A percentile compares a stretch with the other conserved stretches of the same genome.
Evolutionary conservation across 2,329 filamentous ascomycete genomes (phyloP).

Genomic region (Canariomyces notabilis): DNA sequence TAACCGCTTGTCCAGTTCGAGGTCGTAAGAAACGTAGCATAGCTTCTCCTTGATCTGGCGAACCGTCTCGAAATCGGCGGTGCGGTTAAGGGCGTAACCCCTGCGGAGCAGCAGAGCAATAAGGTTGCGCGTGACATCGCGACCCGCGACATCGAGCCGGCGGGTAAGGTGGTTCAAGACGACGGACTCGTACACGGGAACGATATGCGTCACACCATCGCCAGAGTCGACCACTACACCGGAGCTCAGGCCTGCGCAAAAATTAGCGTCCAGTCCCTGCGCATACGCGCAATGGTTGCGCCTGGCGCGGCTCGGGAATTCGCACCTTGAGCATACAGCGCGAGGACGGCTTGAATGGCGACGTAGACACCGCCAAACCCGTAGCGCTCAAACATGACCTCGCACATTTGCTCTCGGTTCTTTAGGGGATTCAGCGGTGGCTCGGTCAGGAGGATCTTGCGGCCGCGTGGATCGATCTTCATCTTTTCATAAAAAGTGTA

Average conservation of each 20-base stretch:
- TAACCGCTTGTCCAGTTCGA: slow-evolving; percentile 90
- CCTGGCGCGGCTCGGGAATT: slow-evolving; percentile 6
- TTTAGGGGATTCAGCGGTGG: slow-evolving; percentile 96
- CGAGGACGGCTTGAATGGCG: slow-evolving; percentile 56
- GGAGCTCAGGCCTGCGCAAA: slow-evolving; percentile 63
- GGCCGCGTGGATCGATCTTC: slow-evolving; percentile 80
- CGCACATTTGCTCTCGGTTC: slow-evolving; percentile 96
- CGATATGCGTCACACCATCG: slow-evolving; percentile 97
- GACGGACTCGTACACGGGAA: slow-evolving; percentile 96
- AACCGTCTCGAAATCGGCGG: slow-evolving; percentile 97
- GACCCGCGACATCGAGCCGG: slow-evolving; percentile 88
- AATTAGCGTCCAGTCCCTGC: not conserved
- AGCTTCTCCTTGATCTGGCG: slow-evolving; percentile 99
- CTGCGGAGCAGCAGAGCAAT: slow-evolving; percentile 90
- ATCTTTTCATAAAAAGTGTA: slow-evolving; percentile 98
- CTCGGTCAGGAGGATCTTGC: slow-evolving; percentile 90
- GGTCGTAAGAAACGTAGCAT: slow-evolving; percentile 97
- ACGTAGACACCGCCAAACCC: slow-evolving; percentile 76
- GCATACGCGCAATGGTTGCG: no score
- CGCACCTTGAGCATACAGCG: slow-evolving; percentile 89
- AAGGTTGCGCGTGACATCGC: slow-evolving; percentile 96
- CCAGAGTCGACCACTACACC: slow-evolving; percentile 99
- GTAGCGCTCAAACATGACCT: slow-evolving; percentile 99
- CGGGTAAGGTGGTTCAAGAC: slow-evolving; percentile 96
- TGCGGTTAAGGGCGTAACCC: slow-evolving; percentile 95